Evolutionary conservation across 768 basidiomycete genomes (phyloP).

Genomic region (Tylopilus vinaceipallidus): DNA sequence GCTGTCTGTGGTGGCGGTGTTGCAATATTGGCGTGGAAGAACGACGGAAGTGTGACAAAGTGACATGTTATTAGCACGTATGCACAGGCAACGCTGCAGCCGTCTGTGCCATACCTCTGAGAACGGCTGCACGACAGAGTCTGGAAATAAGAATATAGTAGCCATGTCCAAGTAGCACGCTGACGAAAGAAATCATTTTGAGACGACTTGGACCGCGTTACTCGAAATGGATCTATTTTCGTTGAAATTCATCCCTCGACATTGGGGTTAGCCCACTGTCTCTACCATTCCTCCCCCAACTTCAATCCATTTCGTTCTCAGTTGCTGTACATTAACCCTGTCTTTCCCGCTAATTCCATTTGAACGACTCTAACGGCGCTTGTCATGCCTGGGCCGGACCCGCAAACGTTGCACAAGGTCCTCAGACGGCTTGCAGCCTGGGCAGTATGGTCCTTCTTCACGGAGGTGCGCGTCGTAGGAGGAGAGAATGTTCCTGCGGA

Average conservation of each 20-base stretch:
- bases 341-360: constrained; percentile 6
- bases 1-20: too few relatives aligned
- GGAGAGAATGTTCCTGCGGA: constrained; percentile 83
- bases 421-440: constrained; percentile 69
- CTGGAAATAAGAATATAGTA: too few relatives aligned
- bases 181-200: not conserved
- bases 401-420: constrained; percentile 58
- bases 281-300: not conserved
- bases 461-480: constrained; percentile 81
- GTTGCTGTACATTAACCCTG: constrained; percentile 11
- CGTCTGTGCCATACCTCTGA: too few relatives aligned
- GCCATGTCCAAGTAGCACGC: too few relatives aligned
- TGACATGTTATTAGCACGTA: too few relatives aligned
- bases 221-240: constrained; percentile 5
- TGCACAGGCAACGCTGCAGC: too few relatives aligned
- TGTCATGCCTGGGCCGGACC: constrained; percentile 32
- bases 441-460: constrained; percentile 86
- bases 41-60: too few relatives aligned
- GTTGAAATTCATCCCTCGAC: not conserved
- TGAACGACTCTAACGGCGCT: not conserved
- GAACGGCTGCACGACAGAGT: too few relatives aligned
- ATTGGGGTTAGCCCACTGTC: not conserved
- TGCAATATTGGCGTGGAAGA: too few relatives aligned
- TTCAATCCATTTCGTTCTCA: not conserved
- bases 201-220: not conserved